Evolutionary conservation across 495 filamentous ascomycete genomes (phyloP).

Genomic region (Penicillium goetzii): DNA sequence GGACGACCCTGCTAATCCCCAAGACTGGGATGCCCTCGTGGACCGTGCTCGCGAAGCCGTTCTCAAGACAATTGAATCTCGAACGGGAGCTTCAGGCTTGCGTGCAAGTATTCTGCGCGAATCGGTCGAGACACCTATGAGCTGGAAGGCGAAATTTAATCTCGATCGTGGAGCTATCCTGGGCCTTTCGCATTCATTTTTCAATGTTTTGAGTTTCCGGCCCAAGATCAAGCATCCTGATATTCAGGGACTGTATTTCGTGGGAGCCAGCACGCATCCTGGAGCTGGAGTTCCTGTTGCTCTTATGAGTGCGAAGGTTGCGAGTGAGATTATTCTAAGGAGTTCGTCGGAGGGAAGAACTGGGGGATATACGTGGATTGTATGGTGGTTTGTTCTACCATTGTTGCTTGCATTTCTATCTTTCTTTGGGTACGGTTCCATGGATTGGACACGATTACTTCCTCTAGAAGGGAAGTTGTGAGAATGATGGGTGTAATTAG

Average conservation of each 20-base stretch:
- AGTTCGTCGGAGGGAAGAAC: not conserved
- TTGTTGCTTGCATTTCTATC: not conserved
- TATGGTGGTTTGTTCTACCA: not conserved
- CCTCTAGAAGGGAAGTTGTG: not conserved
- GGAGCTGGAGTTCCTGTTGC: constrained; percentile 74
- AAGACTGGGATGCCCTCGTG: constrained; percentile 61
- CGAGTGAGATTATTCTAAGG: constrained; percentile 57
- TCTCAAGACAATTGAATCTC: constrained; percentile 55
- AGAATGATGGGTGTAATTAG: not conserved
- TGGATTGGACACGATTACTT: not conserved
- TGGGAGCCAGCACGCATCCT: constrained; percentile 71
- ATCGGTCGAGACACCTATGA: constrained; percentile 60
- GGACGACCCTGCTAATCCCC: constrained; percentile 34
- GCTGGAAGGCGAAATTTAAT: constrained; percentile 67
- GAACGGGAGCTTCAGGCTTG: constrained; percentile 54
- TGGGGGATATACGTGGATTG: not conserved
- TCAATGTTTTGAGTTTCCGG: constrained; percentile 70
- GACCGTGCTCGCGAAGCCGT: constrained; percentile 55
- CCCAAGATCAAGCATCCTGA: constrained; percentile 57
- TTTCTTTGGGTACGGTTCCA: not conserved
- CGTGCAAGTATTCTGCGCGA: constrained; percentile 56
- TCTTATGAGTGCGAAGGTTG: constrained; percentile 65
- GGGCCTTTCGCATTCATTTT: constrained; percentile 68
- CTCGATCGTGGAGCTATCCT: constrained; percentile 72
- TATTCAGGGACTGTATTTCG: constrained; percentile 61